Evolutionary conservation across 2,329 filamentous ascomycete genomes (phyloP).

Genomic region (Beauveria sp.): DNA sequence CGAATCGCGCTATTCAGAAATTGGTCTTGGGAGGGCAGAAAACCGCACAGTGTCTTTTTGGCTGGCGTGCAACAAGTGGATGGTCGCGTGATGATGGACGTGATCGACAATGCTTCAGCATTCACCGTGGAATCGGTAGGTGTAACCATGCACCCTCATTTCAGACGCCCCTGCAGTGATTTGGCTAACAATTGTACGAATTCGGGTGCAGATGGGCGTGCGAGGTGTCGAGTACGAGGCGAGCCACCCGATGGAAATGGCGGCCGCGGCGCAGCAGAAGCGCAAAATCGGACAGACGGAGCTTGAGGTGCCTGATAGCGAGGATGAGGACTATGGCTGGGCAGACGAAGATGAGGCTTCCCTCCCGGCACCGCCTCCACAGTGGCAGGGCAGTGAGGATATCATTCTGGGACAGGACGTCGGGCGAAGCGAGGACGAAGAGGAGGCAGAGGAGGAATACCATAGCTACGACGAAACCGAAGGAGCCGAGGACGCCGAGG

Average conservation of each 20-base stretch:
- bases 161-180: no score
- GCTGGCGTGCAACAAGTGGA: conserved; percentile 59
- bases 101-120: conserved; percentile 37
- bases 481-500: conserved; percentile 13
- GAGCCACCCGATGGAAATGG: conserved; percentile 25
- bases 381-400: conserved; percentile 62
- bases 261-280: conserved; percentile 42
- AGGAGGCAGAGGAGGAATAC: conserved; percentile 20
- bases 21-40: conserved; percentile 48
- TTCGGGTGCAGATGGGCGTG: conserved; percentile 34
- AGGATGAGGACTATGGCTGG: conserved; percentile 66
- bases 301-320: conserved; percentile 53
- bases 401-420: conserved; percentile 44
- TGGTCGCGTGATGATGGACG: conserved; percentile 37
- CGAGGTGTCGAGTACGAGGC: conserved; percentile 33
- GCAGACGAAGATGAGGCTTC: conserved; percentile 57
- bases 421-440: conserved; percentile 32
- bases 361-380: conserved; percentile 52
- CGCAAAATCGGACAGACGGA: conserved; percentile 55
- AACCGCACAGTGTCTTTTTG: conserved; percentile 45
- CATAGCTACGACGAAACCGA: conserved; percentile 16
- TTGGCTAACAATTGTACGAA: conserved; percentile 15
- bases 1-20: conserved; percentile 75
- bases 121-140: conserved; percentile 43
- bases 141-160: conserved; percentile 2